A percentile compares a stretch with the other conserved stretches of the same genome.
These are phyloP conservation scores for Lasiosphaeriaceae sp. DNA, from an alignment of 495 filamentous ascomycete species.

Conservation along the genomic window DNA sequence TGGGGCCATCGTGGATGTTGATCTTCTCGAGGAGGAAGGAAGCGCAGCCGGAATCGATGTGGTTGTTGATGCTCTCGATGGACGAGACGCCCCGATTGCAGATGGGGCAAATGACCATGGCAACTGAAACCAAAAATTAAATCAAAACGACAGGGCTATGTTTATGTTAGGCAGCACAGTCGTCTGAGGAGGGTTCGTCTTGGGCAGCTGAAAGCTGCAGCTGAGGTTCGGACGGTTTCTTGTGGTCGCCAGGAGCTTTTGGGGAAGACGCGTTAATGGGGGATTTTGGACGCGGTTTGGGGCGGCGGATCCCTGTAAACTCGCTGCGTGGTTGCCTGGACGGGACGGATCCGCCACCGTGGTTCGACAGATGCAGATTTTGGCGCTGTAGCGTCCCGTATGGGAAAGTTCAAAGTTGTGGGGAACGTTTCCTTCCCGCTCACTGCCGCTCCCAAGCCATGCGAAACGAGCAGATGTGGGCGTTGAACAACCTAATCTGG, in stretches of 20 bases:
- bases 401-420: background rate
- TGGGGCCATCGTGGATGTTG: slow-evolving; percentile 19
- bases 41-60: slow-evolving; percentile 83
- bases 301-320: background rate
- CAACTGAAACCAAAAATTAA: background rate
- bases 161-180: too few relatives aligned
- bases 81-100: slow-evolving; percentile 74
- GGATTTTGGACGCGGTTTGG: slow-evolving; percentile 8
- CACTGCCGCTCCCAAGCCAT: too few relatives aligned
- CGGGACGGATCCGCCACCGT: slow-evolving; percentile 11
- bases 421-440: too few relatives aligned
- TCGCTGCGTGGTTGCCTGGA: background rate
- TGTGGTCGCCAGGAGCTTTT: background rate
- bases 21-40: slow-evolving; percentile 37
- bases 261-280: slow-evolving; percentile 6
- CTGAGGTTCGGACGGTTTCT: too few relatives aligned
- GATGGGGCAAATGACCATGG: slow-evolving; percentile 73
- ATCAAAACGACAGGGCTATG: too few relatives aligned
- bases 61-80: slow-evolving; percentile 71
- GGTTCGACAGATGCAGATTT: slow-evolving; percentile 11
- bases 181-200: too few relatives aligned
- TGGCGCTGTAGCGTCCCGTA: background rate
- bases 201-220: too few relatives aligned
- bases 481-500: too few relatives aligned
- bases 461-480: too few relatives aligned